A percentile compares a stretch with the other conserved stretches of the same genome.
Evolutionary conservation across 2,329 filamentous ascomycete genomes (phyloP).

Genomic region (Monosporascus sp.): DNA sequence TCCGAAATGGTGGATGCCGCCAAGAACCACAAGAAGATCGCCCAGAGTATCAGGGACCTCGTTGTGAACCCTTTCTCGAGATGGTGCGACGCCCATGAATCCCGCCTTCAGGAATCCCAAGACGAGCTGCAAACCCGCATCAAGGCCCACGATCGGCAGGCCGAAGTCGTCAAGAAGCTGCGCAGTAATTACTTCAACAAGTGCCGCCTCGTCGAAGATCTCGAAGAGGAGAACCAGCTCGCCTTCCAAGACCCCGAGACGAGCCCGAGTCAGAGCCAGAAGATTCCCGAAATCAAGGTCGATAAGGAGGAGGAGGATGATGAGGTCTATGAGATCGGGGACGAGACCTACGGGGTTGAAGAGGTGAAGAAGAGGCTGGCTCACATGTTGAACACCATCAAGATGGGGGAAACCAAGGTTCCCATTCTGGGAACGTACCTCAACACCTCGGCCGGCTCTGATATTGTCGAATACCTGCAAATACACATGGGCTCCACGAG

Average conservation of each 20-base stretch:
- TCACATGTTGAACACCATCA: conserved; percentile 82
- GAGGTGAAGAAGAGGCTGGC: conserved; percentile 85
- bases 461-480: conserved; percentile 94
- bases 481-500: conserved; percentile 78
- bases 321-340: conserved; percentile 83
- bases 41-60: conserved; percentile 90
- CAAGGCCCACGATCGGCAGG: conserved; percentile 89
- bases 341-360: conserved; percentile 77
- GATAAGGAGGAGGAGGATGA: conserved; percentile 59
- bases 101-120: conserved; percentile 86
- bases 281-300: conserved; percentile 83
- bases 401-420: conserved; percentile 86
- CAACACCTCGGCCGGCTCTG: conserved; percentile 85
- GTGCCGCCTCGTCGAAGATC: conserved; percentile 88
- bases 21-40: conserved; percentile 90
- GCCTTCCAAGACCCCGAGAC: conserved; percentile 84
- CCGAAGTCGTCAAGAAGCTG: conserved; percentile 84
- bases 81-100: conserved; percentile 94
- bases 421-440: conserved; percentile 91
- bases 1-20: conserved; percentile 88
- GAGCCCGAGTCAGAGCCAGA: conserved; percentile 54
- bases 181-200: conserved; percentile 98
- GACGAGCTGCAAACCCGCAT: conserved; percentile 88
- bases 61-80: conserved; percentile 90
- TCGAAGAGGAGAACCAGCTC: conserved; percentile 98